A percentile compares a stretch with the other conserved stretches of the same genome.
Conservation (phyloP, 352 stramenopile genomes). For the Phytophthora europaea region DNA sequence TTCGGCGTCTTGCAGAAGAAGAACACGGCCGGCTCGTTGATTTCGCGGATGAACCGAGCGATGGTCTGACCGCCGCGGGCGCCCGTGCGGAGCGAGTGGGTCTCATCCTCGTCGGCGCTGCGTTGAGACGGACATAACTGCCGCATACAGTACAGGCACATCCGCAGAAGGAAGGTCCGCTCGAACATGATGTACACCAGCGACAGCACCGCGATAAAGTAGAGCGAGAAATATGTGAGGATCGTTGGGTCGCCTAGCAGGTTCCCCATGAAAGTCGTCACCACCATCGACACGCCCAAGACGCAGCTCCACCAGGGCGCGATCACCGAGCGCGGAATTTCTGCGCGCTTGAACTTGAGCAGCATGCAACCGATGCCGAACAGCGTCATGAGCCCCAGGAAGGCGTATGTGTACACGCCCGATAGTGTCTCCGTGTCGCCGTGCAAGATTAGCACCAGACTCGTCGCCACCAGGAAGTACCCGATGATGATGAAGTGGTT, state of each 20-base stretch:
- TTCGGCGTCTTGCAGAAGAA: conserved; percentile 95
- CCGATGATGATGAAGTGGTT: conserved; percentile 95
- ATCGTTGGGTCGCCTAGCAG: conserved; percentile 87
- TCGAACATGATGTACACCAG: conserved; percentile 93
- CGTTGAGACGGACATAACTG: conserved; percentile 79
- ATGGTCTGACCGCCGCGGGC: conserved; percentile 89
- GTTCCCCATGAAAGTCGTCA: conserved; percentile 89
- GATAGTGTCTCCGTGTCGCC: conserved; percentile 93
- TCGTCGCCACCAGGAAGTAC: conserved; percentile 92
- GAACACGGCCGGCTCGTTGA: conserved; percentile 93
- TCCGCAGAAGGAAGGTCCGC: conserved; percentile 86
- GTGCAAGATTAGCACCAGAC: conserved; percentile 91
- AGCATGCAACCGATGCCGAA: conserved; percentile 95
- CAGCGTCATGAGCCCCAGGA: conserved; percentile 95
- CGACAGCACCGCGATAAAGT: conserved; percentile 84
- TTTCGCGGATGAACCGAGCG: conserved; percentile 82
- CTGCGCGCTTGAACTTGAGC: conserved; percentile 95
- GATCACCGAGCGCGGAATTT: conserved; percentile 88
- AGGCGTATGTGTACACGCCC: conserved; percentile 97
- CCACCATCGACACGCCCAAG: conserved; percentile 83
- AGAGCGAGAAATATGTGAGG: conserved; percentile 91
- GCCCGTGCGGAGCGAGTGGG: conserved; percentile 72
- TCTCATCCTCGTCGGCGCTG: conserved; percentile 47
- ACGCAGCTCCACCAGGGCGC: conserved; percentile 92
- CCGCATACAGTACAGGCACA: conserved; percentile 84